These are phyloP conservation scores for Ustilago esculenta DNA, from an alignment of 1,284 basidiomycete species.

Conservation along the genomic window DNA sequence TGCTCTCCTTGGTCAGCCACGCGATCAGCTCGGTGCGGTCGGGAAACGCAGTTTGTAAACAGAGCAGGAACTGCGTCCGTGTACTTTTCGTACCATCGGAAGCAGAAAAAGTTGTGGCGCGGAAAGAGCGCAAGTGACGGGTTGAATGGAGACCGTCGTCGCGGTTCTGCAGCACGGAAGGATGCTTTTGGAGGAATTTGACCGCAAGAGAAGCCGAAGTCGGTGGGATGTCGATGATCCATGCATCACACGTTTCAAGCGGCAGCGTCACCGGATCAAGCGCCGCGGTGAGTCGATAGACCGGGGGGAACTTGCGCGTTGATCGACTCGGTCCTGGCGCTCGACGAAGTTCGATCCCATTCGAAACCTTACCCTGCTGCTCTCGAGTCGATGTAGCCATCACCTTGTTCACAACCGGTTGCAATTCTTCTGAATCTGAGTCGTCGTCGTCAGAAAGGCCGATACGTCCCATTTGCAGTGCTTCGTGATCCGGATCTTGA, in stretches of 20 bases:
- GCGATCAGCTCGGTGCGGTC: slow-evolving; percentile 13
- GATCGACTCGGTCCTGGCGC: slow-evolving; percentile 24
- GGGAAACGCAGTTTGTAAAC: slow-evolving; percentile 25
- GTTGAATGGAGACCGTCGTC: slow-evolving; percentile 43
- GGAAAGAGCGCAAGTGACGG: slow-evolving; percentile 53
- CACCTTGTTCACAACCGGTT: too few relatives aligned
- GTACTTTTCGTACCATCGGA: slow-evolving; percentile 2
- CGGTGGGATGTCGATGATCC: slow-evolving; percentile 82
- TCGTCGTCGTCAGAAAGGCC: slow-evolving; percentile 22
- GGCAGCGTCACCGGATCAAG: slow-evolving; percentile 66
- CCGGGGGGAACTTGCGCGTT: slow-evolving; percentile 36
- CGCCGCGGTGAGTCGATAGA: slow-evolving; percentile 66
- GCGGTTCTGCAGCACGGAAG: slow-evolving; percentile 30
- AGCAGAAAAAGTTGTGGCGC: slow-evolving; percentile 20
- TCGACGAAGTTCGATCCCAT: slow-evolving; percentile 20
- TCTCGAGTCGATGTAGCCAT: too few relatives aligned
- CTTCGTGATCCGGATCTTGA: slow-evolving; percentile 8
- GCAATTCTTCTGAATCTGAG: not conserved
- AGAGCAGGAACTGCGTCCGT: slow-evolving; percentile 39
- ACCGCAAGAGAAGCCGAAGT: slow-evolving; percentile 34
- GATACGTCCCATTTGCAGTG: slow-evolving; percentile 14
- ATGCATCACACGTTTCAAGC: slow-evolving; percentile 74
- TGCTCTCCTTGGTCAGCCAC: slow-evolving; percentile 13
- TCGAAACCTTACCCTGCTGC: not conserved
- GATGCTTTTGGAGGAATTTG: slow-evolving; percentile 40